These are phyloP conservation scores for Mortierella sp. DNA, from an alignment of 371 early-diverging fungal genomes.

Conservation along the genomic window DNA sequence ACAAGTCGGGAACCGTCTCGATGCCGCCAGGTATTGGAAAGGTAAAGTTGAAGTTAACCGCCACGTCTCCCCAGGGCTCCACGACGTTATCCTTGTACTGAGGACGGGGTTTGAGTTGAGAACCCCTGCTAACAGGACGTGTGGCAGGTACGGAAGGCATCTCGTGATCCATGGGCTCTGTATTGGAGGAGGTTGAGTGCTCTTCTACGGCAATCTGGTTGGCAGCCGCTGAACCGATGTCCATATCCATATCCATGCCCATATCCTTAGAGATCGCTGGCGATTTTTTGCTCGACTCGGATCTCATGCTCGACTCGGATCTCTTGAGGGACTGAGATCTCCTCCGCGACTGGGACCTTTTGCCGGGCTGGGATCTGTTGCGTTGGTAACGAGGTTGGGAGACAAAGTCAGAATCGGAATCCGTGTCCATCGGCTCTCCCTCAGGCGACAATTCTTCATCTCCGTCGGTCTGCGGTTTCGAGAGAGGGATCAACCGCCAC, in stretches of 20 bases:
- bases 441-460: not conserved
- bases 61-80: not conserved
- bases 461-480: not conserved
- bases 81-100: not conserved
- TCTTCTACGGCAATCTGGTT: not conserved
- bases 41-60: not conserved
- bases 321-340: not conserved
- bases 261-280: not conserved
- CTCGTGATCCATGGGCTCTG: not conserved
- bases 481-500: not conserved
- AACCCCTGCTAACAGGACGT: not conserved
- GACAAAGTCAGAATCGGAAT: not conserved
- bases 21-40: not conserved
- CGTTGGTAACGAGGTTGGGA: no score
- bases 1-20: not conserved
- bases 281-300: not conserved
- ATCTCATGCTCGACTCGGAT: not conserved
- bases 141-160: not conserved
- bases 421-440: not conserved
- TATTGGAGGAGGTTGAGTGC: not conserved
- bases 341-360: not conserved
- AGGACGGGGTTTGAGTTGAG: not conserved
- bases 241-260: not conserved
- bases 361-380: not conserved
- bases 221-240: not conserved